A percentile compares a stretch with the other conserved stretches of the same genome.
Conservation (phyloP, 371 early-diverging fungal species). For the Conidiobolus incongruus region DNA sequence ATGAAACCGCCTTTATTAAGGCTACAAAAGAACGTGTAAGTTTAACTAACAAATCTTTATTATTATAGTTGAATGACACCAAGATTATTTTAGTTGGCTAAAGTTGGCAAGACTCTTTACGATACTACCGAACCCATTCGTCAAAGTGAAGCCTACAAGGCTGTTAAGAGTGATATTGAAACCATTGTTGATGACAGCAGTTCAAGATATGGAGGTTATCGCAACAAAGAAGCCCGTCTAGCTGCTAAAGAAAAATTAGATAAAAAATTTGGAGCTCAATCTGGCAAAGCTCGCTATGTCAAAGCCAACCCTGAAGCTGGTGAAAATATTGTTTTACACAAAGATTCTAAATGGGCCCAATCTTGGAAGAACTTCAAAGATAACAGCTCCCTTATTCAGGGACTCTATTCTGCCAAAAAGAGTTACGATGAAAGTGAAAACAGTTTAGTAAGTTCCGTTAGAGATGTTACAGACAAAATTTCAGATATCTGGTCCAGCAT, state of each 20-base stretch:
- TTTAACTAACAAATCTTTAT: conserved; percentile 10
- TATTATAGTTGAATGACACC: not conserved
- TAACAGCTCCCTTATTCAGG: conserved; percentile 63
- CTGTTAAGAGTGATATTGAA: conserved; percentile 40
- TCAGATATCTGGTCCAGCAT: conserved; percentile 48
- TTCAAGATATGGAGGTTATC: conserved; percentile 53
- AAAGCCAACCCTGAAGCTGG: conserved; percentile 48
- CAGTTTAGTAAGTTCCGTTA: conserved; percentile 52
- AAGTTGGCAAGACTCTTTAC: conserved; percentile 19
- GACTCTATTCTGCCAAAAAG: conserved; percentile 49
- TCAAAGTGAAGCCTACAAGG: conserved; percentile 44
- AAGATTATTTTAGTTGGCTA: not conserved
- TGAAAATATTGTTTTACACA: conserved; percentile 65
- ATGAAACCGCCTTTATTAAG: conserved; percentile 64
- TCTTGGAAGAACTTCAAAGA: conserved; percentile 85
- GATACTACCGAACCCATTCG: conserved; percentile 51
- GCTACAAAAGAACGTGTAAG: conserved; percentile 54
- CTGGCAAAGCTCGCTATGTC: conserved; percentile 9
- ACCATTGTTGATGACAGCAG: conserved; percentile 48
- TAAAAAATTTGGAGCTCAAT: not conserved
- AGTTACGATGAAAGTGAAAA: conserved; percentile 81
- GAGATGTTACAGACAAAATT: conserved; percentile 57
- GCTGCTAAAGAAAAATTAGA: conserved; percentile 1
- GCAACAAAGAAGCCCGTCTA: conserved; percentile 44
- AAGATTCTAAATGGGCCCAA: conserved; percentile 77